Conservation (phyloP, 73 alveolate species). For the Paramecium pentaurelia region DNA sequence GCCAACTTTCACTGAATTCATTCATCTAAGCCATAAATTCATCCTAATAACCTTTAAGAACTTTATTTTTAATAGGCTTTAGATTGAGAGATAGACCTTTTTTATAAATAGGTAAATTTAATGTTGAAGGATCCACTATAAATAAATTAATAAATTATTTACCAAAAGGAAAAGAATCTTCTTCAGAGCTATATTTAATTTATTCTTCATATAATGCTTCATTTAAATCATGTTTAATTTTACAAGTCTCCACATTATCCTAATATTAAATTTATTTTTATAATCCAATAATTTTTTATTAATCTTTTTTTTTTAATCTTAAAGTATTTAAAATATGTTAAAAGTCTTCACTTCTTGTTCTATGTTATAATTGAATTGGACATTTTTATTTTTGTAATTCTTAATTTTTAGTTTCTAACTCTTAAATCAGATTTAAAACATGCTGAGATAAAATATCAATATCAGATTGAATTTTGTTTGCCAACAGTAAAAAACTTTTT, state of each 20-base stretch:
- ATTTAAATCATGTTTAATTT: not conserved
- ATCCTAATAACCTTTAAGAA: slow-evolving; percentile 1
- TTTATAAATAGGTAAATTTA: not conserved
- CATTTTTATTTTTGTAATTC: not conserved
- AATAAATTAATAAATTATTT: not conserved
- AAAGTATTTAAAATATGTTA: not conserved
- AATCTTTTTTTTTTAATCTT: not conserved
- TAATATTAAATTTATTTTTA: not conserved
- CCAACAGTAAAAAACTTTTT: not conserved
- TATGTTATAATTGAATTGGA: not conserved
- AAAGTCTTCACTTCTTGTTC: not conserved
- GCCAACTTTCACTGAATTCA: slow-evolving; percentile 46
- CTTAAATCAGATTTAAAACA: not conserved
- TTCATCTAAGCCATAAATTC: slow-evolving; percentile 35
- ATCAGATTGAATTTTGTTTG: slow-evolving; percentile 10
- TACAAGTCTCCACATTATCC: slow-evolving; percentile 39
- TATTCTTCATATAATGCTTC: not conserved
- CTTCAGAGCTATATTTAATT: slow-evolving; percentile 19
- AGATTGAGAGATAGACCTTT: slow-evolving; percentile 21
- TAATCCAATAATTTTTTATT: not conserved
- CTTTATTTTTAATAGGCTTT: slow-evolving; percentile 1
- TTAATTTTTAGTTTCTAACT: not conserved
- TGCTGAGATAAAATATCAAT: not conserved
- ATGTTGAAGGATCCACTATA: not conserved
- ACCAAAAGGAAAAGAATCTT: slow-evolving; percentile 34